A percentile compares a stretch with the other conserved stretches of the same genome.
These are phyloP conservation scores for Trypanosoma mega DNA, from an alignment of 208 protist species.

Conservation along the genomic window DNA sequence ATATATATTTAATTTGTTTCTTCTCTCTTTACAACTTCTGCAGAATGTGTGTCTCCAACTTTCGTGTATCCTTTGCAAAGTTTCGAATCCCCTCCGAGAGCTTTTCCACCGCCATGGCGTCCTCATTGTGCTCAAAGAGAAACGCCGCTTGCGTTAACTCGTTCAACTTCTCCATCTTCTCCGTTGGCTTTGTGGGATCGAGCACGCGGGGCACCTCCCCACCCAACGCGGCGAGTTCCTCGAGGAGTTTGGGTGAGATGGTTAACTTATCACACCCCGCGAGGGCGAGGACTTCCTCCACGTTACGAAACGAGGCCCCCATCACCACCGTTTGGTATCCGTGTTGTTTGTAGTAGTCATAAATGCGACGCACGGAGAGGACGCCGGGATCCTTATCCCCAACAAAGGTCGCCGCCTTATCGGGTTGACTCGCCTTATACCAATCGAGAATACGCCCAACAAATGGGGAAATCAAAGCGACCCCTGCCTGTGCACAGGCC, in stretches of 20 bases:
- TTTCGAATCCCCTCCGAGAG: slow-evolving; percentile 96
- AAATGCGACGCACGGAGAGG: slow-evolving; percentile 93
- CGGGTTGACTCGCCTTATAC: slow-evolving; percentile 81
- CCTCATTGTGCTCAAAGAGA: slow-evolving; percentile 81
- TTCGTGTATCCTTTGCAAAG: slow-evolving; percentile 93
- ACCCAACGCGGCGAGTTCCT: slow-evolving; percentile 75
- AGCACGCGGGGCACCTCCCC: slow-evolving; percentile 61
- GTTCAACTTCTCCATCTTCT: slow-evolving; percentile 48
- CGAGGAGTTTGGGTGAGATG: slow-evolving; percentile 95
- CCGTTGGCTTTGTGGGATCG: slow-evolving; percentile 35
- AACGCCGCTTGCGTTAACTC: slow-evolving; percentile 73
- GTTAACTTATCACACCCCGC: slow-evolving; percentile 97
- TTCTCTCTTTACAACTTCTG: slow-evolving; percentile 46
- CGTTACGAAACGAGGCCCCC: slow-evolving; percentile 97
- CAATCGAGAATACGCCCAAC: slow-evolving; percentile 97
- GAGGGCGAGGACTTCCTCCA: slow-evolving; percentile 90
- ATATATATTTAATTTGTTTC: slow-evolving; percentile 7
- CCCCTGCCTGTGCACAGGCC: slow-evolving; percentile 93
- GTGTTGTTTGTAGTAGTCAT: slow-evolving; percentile 98
- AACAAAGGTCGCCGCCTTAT: slow-evolving; percentile 51
- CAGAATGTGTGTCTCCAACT: slow-evolving; percentile 80
- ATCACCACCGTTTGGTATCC: slow-evolving; percentile 97
- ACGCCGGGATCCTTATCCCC: slow-evolving; percentile 93
- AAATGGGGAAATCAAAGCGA: slow-evolving; percentile 97
- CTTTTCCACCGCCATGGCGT: slow-evolving; percentile 98